A percentile compares a stretch with the other conserved stretches of the same genome.
Evolutionary conservation across 257 asterid genomes (phyloP).

Genomic region (Nicotiana paniculata): DNA sequence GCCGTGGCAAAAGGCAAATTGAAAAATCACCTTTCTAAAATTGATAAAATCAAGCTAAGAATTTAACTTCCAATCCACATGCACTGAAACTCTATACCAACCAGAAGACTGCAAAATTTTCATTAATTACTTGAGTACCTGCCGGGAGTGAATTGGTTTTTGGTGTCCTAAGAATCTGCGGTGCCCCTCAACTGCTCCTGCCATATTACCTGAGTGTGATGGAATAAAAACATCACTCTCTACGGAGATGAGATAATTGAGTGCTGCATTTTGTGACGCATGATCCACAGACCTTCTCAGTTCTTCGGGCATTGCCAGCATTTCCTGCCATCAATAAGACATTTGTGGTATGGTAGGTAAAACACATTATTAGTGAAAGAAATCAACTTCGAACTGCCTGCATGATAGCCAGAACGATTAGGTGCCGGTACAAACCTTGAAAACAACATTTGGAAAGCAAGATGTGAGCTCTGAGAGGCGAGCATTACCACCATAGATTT

Average conservation of each 20-base stretch:
- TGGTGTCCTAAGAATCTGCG: conserved; percentile 75
- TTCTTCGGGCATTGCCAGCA: conserved; percentile 68
- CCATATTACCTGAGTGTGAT: conserved; percentile 94
- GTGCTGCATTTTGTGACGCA: conserved; percentile 68
- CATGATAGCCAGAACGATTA: neutral
- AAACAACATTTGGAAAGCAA: conserved; percentile 65
- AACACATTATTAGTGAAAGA: neutral
- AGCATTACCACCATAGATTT: conserved; percentile 73
- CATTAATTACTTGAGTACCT: conserved; percentile 30
- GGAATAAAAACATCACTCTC: conserved; percentile 83
- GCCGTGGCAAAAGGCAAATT: neutral
- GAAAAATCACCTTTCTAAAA: neutral
- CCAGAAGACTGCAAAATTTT: neutral
- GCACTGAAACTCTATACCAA: neutral
- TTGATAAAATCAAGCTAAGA: neutral
- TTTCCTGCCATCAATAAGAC: conserved; percentile 58
- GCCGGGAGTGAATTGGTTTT: conserved; percentile 79
- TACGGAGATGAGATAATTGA: conserved; percentile 67
- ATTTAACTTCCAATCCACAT: neutral
- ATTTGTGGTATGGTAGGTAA: conserved; percentile 10
- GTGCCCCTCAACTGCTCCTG: conserved; percentile 89
- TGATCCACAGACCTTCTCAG: conserved; percentile 48
- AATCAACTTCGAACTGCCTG: neutral
- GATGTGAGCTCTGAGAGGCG: conserved; percentile 79
- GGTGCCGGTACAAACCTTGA: conserved; percentile 42